Percentiles rank a stretch among this genome's conserved stretches.
Conservation (phyloP, 2,329 filamentous ascomycete genomes). For the Pseudogymnoascus sp. region DNA sequence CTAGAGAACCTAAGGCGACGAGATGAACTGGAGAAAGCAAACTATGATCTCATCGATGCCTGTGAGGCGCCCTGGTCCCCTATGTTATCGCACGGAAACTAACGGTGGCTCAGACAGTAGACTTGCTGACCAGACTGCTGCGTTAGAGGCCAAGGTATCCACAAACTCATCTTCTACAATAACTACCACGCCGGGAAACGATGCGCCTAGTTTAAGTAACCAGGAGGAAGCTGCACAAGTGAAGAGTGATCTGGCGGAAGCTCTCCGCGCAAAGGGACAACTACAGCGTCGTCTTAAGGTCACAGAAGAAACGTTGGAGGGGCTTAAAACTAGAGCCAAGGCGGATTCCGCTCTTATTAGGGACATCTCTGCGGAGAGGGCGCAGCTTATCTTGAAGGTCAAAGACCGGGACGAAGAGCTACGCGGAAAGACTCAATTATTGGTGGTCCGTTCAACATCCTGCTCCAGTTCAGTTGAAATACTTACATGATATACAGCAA, state of each 20-base stretch:
- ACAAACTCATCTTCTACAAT: conserved; percentile 24
- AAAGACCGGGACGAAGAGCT: conserved; percentile 81
- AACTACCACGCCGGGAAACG: conserved; percentile 20
- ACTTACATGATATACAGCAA: conserved; percentile 39
- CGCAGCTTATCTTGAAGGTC: conserved; percentile 54
- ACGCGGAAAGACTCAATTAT: conserved; percentile 69
- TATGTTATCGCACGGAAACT: conserved; percentile 7
- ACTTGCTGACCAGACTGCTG: conserved; percentile 58
- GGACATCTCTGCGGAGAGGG: conserved; percentile 53
- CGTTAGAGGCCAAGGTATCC: conserved; percentile 50
- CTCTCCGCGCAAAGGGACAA: conserved; percentile 63
- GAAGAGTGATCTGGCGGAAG: conserved; percentile 63
- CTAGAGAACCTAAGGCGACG: conserved; percentile 62
- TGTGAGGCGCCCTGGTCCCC: conserved; percentile 46
- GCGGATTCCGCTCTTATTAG: conserved; percentile 54
- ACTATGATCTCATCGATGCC: conserved; percentile 63
- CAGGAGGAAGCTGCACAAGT: conserved; percentile 38
- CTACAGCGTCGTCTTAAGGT: conserved; percentile 55
- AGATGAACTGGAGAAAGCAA: conserved; percentile 58
- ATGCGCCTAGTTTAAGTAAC: conserved; percentile 22
- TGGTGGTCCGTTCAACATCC: conserved; percentile 47
- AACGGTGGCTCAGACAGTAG: conserved; percentile 44
- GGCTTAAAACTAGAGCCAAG: conserved; percentile 50
- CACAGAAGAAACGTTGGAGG: conserved; percentile 55
- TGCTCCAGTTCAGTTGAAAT: background rate